Conservation (phyloP, 2,329 filamentous ascomycete genomes). For the Setomelanomma holmii region DNA sequence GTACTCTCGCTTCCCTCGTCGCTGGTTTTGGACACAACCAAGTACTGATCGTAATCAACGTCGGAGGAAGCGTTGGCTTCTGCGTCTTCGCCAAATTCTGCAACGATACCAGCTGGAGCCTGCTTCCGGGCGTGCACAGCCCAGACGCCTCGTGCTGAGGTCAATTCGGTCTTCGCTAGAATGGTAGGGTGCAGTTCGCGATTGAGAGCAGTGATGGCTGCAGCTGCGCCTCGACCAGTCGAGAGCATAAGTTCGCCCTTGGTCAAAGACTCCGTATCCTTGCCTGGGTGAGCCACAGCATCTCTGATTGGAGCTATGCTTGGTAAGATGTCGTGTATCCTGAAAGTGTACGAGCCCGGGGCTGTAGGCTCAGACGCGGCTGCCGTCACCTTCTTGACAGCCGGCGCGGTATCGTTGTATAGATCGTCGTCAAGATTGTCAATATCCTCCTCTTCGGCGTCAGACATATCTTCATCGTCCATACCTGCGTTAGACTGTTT, state of each 20-base stretch:
- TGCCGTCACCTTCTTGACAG: slow-evolving; percentile 50
- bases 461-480: slow-evolving; percentile 51
- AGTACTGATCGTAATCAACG: slow-evolving; percentile 75
- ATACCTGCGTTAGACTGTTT: slow-evolving; percentile 68
- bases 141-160: slow-evolving; percentile 80
- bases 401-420: slow-evolving; percentile 64
- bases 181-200: slow-evolving; percentile 77
- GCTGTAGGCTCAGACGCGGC: slow-evolving; percentile 53
- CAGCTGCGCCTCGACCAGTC: slow-evolving; percentile 69
- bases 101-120: slow-evolving; percentile 63
- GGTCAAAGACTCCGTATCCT: slow-evolving; percentile 28
- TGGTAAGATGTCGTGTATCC: slow-evolving; percentile 76
- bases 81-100: slow-evolving; percentile 53
- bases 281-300: slow-evolving; percentile 67
- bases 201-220: slow-evolving; percentile 77
- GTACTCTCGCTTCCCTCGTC: slow-evolving; percentile 76
- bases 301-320: slow-evolving; percentile 83
- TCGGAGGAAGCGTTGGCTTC: slow-evolving; percentile 53
- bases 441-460: slow-evolving; percentile 66
- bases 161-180: slow-evolving; percentile 73
- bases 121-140: slow-evolving; percentile 75
- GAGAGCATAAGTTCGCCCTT: slow-evolving; percentile 62
- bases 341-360: slow-evolving; percentile 73
- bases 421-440: slow-evolving; percentile 67
- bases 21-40: slow-evolving; percentile 78